Evolutionary conservation across 208 protist genomes (phyloP), one percentile per base, ranked within the genome.

Genomic region (Lotmaria passim): DNA sequence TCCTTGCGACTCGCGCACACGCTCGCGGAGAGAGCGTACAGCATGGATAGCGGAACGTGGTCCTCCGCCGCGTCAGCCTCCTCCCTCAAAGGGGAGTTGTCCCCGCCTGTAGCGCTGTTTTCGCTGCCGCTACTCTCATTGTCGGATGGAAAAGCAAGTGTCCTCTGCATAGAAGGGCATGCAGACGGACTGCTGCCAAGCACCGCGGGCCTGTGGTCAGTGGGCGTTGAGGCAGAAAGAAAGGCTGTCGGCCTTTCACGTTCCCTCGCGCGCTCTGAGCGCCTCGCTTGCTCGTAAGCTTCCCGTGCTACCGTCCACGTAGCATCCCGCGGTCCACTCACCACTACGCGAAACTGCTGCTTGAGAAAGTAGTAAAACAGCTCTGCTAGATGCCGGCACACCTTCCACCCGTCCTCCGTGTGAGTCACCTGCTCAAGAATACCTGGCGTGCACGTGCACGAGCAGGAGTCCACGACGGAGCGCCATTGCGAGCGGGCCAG

Each of bases 351-450:
- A 17, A 77, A 62, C 50, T 89, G 79, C 12, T 70, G 71, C 24
- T 70, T 69, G 12, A 83, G 33, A 69, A 91, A 90, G 75, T 78
- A 90, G 71, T 86, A 86, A 36, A 87, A 66, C 24, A 93, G 65
- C 74, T 94, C 67, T n/a, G 86, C 86, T 2, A 91, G 23, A 55
- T 94, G 89, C 34, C 89, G 86, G 61, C 89, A 94, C 55, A 79
- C 78, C 66, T 85, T 91, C 52, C 50, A 50, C 0, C 85, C 85
- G 21, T 84, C 76, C 14, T 65, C 55, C 5, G 85, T 86, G 60
- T 39, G 28, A n/a, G 73, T 61, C 28, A 86, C 70, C 43, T 61
- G 53, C 57, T 94, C 89, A 59, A 83, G 75, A 0, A 63, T 15
- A 24, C 86, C 74, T 10, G 89, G 86, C 11, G 61, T 85, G 51